phyloP scores from a whole-genome alignment of 805 yeast genomes.

The Candida glaebosa region DNA sequence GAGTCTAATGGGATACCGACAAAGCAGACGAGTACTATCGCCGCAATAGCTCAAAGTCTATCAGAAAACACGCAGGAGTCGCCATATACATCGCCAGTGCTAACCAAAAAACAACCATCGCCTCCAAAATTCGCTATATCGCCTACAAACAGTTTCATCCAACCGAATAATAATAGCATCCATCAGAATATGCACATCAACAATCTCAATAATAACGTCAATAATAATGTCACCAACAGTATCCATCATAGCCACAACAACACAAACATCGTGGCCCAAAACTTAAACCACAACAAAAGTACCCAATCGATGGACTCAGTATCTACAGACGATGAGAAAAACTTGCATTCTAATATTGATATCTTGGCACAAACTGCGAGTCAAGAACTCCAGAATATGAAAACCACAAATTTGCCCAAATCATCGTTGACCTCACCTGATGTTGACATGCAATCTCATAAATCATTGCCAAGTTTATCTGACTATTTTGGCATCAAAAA shows the following conservation, averaged over 20 bases:
- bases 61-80: background rate
- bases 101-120: background rate
- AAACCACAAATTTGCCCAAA: slow-evolving; percentile 11
- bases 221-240: too few species aligned
- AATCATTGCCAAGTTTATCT: slow-evolving; percentile 50
- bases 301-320: slow-evolving; percentile 1
- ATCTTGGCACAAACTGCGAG: slow-evolving; percentile 53
- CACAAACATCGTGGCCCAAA: background rate
- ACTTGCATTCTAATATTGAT: slow-evolving; percentile 37
- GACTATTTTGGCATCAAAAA: slow-evolving; percentile 37
- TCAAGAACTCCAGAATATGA: slow-evolving; percentile 47
- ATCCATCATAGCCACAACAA: too few species aligned
- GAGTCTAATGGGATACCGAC: background rate
- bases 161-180: background rate
- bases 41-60: background rate
- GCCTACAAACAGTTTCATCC: background rate
- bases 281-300: background rate
- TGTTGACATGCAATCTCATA: slow-evolving; percentile 22
- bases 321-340: slow-evolving; percentile 5
- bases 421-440: background rate
- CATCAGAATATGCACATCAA: too few species aligned
- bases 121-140: slow-evolving; percentile 1
- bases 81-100: background rate
- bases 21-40: background rate
- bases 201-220: too few species aligned